Percentiles rank a stretch among this genome's conserved stretches.
phyloP scores from a whole-genome alignment of 768 basidiomycete species.

The Tylopilus felleus region DNA sequence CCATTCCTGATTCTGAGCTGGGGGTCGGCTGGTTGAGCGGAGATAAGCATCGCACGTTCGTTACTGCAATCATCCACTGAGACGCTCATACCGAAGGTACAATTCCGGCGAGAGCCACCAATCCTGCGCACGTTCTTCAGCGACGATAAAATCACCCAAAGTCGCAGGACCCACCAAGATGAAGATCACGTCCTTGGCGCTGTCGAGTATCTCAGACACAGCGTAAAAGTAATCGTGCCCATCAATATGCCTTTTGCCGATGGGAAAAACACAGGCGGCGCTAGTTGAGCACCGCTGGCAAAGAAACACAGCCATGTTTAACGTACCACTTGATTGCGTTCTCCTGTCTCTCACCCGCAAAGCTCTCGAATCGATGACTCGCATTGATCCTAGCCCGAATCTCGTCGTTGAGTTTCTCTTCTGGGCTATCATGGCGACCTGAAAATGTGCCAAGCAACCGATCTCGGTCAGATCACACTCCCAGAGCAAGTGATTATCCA shows the following conservation, averaged over 20 bases:
- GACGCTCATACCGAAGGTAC: slow-evolving; percentile 59
- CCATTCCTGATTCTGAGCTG: slow-evolving; percentile 82
- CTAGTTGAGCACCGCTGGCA: background rate
- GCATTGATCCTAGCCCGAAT: slow-evolving; percentile 72
- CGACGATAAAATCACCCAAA: background rate
- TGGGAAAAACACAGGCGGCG: background rate
- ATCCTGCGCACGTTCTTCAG: slow-evolving; percentile 42
- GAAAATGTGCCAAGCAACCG: background rate
- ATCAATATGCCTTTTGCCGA: slow-evolving; percentile 67
- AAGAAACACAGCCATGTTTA: background rate
- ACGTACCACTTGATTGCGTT: slow-evolving; percentile 82
- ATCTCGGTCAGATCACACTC: slow-evolving; percentile 2
- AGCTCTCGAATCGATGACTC: slow-evolving; percentile 81
- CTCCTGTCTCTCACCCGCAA: slow-evolving; percentile 65
- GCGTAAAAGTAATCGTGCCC: slow-evolving; percentile 99
- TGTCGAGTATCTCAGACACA: slow-evolving; percentile 83
- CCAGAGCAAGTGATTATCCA: background rate
- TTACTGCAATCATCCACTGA: too few species aligned
- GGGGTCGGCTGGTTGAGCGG: slow-evolving; percentile 55
- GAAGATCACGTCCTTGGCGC: slow-evolving; percentile 79
- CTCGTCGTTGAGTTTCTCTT: slow-evolving; percentile 69
- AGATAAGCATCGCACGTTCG: slow-evolving; percentile 10
- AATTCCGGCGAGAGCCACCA: slow-evolving; percentile 97
- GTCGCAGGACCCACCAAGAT: slow-evolving; percentile 55
- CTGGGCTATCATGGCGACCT: slow-evolving; percentile 71